These are phyloP conservation scores for Aspergillus pseudonomiae DNA, from an alignment of 2,329 filamentous ascomycete species.

Conservation along the genomic window DNA sequence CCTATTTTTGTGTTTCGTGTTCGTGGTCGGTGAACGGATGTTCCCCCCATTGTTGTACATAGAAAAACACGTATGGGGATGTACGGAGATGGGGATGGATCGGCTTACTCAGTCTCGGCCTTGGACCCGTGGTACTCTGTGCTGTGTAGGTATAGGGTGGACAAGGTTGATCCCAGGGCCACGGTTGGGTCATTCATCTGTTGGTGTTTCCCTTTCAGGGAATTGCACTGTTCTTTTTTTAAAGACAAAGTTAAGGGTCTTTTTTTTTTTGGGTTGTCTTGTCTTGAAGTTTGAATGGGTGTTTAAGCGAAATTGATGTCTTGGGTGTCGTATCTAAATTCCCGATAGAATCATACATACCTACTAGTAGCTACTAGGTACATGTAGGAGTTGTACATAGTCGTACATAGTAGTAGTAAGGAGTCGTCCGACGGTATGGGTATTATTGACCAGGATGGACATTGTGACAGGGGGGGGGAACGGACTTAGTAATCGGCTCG, in stretches of 20 bases:
- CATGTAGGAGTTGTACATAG: too few relatives aligned
- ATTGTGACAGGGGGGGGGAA: too few relatives aligned
- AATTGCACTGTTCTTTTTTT: neutral
- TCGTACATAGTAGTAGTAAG: too few relatives aligned
- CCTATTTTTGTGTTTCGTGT: neutral
- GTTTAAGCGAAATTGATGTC: neutral
- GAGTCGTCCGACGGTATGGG: neutral
- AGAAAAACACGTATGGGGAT: neutral
- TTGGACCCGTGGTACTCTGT: neutral
- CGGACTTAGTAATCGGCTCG: neutral
- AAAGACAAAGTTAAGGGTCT: constrained; percentile 3
- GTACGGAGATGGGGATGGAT: too few relatives aligned
- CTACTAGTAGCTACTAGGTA: too few relatives aligned
- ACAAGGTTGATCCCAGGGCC: neutral
- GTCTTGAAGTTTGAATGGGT: neutral
- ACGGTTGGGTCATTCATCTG: neutral
- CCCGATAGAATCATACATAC: too few relatives aligned
- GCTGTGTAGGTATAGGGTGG: too few relatives aligned
- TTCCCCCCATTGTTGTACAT: neutral
- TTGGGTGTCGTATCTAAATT: neutral
- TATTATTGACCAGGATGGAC: neutral
- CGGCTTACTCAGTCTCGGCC: too few relatives aligned
- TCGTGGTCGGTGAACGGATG: neutral
- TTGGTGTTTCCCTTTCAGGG: constrained; percentile 8
- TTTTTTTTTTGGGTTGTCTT: neutral